phyloP scores from a whole-genome alignment of 176 grass and related monocot genomes.

The Tillandsia leiboldiana region DNA sequence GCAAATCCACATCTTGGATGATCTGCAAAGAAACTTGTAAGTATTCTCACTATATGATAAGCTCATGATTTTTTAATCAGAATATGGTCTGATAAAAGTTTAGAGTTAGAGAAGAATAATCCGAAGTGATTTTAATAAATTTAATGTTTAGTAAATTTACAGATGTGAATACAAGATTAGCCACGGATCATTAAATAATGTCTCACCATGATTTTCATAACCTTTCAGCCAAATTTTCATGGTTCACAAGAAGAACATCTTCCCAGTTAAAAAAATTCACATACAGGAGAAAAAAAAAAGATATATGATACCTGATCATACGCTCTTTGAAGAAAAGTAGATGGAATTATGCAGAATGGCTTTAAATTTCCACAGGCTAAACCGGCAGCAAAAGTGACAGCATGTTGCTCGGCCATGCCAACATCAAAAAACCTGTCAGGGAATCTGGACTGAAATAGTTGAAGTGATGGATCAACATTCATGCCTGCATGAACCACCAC shows the following conservation, averaged over 20 bases:
- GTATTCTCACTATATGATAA: constrained; percentile 14
- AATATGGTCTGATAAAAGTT: no score
- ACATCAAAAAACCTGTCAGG: constrained; percentile 72
- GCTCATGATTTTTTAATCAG: no score
- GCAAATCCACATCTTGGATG: constrained; percentile 67
- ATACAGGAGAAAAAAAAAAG: neutral
- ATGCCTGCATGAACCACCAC: constrained; percentile 64
- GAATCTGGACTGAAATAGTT: constrained; percentile 53
- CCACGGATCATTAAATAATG: no score
- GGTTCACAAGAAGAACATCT: neutral
- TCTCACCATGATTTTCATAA: no score
- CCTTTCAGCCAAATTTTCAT: neutral
- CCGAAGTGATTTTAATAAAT: no score
- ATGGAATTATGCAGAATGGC: constrained; percentile 67
- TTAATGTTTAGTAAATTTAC: no score
- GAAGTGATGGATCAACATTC: constrained; percentile 52
- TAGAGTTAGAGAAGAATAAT: no score
- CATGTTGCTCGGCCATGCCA: constrained; percentile 69
- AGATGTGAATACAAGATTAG: no score
- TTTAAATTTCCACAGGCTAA: constrained; percentile 66
- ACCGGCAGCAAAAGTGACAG: constrained; percentile 67
- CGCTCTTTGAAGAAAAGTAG: constrained; percentile 66
- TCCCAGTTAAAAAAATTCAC: neutral
- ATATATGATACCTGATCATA: constrained; percentile 57
- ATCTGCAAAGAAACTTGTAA: constrained; percentile 29